Evolutionary conservation across 2,329 filamentous ascomycete species (phyloP), one percentile per base, ranked within the genome.

Genomic region (Pyrenophora graminea): DNA sequence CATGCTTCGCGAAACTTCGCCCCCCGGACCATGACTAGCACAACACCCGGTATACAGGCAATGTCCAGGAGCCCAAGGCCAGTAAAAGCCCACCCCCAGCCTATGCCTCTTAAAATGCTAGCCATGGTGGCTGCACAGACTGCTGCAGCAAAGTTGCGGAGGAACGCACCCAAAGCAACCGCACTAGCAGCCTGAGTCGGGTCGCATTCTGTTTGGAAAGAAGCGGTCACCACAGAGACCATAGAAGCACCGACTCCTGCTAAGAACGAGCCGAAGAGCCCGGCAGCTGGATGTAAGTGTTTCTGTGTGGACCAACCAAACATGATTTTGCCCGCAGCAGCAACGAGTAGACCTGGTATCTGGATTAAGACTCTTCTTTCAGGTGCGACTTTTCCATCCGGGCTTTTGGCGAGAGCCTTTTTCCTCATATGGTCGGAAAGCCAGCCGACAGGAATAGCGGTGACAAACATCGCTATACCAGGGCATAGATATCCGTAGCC

Each of bases 151-250:
- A 71, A 64, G 44, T 76, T 78, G 2, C 75, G 69, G 25, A 77
- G 64, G 53, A 77, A 66, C 41, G 74, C 73, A 4, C 68, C 71
- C 6, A 78, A 61, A 0, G 76, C 76, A 38, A 78, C 74, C 6
- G 75, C 63, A 15, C 68, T 72, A 3, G 76, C 76, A 13, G 75
- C 71, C 40, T 74, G 71, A 37, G 69, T 57, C 9, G 72, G 69
- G 2, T 72, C 67, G 45, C 71, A 76, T 49, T 76, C 73, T 10
- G 75, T 77, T 34, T 76, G 68, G 52, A 75, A 78, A 1, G 73
- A 72, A 0, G 74, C 76, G 18, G 68, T 76, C 2, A 74, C 71
- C 15, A 77, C 72, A 49, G 77, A 76, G 37, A 77, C 74, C 55
- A 75, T 33, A 8, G 62, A 62, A 7, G 58, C 74, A 6, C 73